Conservation (phyloP, 805 yeast species). For the Cyberlindnera americana region DNA sequence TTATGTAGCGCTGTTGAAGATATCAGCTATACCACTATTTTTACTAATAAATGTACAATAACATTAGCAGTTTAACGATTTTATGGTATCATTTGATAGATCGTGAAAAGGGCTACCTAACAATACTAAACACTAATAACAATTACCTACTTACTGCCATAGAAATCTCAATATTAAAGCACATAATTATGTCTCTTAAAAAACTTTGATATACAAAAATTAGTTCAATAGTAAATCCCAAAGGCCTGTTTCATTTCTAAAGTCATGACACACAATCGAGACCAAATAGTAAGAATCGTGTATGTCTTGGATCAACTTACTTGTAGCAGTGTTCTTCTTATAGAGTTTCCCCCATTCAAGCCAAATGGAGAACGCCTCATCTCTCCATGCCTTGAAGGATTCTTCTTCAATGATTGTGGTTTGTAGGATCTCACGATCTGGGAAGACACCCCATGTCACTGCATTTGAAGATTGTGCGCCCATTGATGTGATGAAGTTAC, state of each 20-base stretch:
- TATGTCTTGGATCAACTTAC: constrained; percentile 56
- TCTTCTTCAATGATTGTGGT: constrained; percentile 91
- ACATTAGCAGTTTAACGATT: no score
- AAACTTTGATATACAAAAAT: neutral
- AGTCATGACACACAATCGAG: constrained; percentile 87
- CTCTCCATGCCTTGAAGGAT: constrained; percentile 93
- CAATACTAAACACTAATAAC: no score
- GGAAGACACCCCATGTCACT: constrained; percentile 98
- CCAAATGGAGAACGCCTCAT: constrained; percentile 92
- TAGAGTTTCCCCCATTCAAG: constrained; percentile 87
- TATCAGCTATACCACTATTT: no score
- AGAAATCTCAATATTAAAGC: no score
- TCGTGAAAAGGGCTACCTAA: no score
- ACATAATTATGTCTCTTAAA: no score
- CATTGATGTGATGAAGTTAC: constrained; percentile 59
- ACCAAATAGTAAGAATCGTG: constrained; percentile 67
- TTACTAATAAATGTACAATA: no score
- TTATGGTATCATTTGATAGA: no score
- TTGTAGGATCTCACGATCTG: constrained; percentile 82
- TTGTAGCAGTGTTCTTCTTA: constrained; percentile 47
- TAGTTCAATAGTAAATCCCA: constrained; percentile 58
- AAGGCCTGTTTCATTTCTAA: constrained; percentile 62
- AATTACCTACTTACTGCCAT: no score
- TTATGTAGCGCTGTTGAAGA: no score
- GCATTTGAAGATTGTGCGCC: constrained; percentile 60